Base-by-base conservation (phyloP, 2,329 filamentous ascomycete genomes). In the Colletotrichum tropicicola region DNA sequence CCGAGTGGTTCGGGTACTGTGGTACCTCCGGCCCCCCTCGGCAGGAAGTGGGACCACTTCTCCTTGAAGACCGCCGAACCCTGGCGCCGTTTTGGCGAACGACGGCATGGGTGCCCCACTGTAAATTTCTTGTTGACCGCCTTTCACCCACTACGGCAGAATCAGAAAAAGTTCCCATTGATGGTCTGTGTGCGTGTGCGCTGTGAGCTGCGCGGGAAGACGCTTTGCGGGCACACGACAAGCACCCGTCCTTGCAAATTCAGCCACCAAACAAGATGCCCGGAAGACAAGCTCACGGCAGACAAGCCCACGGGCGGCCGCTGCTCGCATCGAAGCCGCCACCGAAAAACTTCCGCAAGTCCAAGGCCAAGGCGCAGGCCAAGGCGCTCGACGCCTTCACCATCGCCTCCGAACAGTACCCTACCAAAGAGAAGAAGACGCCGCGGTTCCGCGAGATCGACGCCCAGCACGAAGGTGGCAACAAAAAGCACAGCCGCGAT, bases 311-410 rank as follows among this genome's bases (percentile, higher is more conserved):
- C 73, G 87, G 87, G 32, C 77, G 86, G 69, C 76, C 85, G 19
- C 74, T 88, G 21, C 73, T 84, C 68, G 74, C 80, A 10, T 73
- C 72, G 66, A 69, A 68, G 39, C 72, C 76, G 45, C 75, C 79
- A 48, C 69, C 73, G 47, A 79, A 76, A 67, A 68, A 65, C 64
- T 66, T 69, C 66, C 80, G 82, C 60, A 80, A 82, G 62, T 84
- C 83, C 37, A 86, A 84, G 68, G 75, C 81, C n/a, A 79, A 76
- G 66, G 59, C 59, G 76, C 83, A 52, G 78, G 80, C 82, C 69
- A 85, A 81, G 66, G 85, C 83, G 3, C 79, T 88, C 59, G 82
- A 88, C 66, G 86, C 87, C 47, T 88, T 88, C 68, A 83, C 85
- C 51, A 83, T 87, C 62, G 87, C 87, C 23, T 80, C 83, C 60